Evolutionary conservation across 176 grass and related monocot genomes (phyloP).

Genomic region (Panicum miliaceum): DNA sequence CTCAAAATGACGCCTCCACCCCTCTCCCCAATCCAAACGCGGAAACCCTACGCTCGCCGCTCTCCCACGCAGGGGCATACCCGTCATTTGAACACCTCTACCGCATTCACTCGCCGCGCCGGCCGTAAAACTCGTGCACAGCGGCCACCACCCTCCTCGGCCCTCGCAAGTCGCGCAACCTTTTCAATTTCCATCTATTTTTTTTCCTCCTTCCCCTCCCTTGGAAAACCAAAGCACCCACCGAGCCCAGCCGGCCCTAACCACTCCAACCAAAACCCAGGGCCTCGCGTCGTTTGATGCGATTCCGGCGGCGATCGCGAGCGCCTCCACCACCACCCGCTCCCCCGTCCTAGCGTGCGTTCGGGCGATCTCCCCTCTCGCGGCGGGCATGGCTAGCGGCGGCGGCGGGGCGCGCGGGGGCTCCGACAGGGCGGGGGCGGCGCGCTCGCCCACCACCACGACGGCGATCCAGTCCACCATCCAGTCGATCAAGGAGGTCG

Average conservation of each 20-base stretch:
- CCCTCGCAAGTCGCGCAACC: conserved; percentile 18
- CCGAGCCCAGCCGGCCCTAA: conserved; percentile 22
- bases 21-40: not conserved
- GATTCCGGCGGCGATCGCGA: conserved; percentile 66
- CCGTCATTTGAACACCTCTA: not conserved
- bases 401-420: conserved; percentile 25
- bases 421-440: not conserved
- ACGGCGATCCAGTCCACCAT: conserved; percentile 59
- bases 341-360: conserved; percentile 43
- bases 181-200: conserved; percentile 4
- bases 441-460: conserved; percentile 32
- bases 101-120: not conserved
- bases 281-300: conserved; percentile 60
- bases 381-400: conserved; percentile 47
- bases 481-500: conserved; percentile 90
- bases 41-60: not conserved
- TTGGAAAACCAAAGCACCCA: conserved; percentile 35
- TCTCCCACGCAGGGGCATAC: not conserved
- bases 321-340: conserved; percentile 38
- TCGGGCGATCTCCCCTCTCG: conserved; percentile 44
- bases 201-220: not conserved
- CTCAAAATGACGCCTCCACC: not conserved
- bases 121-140: conserved; percentile 54
- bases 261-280: conserved; percentile 43
- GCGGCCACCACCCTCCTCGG: conserved; percentile 14